phyloP scores from a whole-genome alignment of 78 protist species.

The Dictyostelium intermedium region DNA sequence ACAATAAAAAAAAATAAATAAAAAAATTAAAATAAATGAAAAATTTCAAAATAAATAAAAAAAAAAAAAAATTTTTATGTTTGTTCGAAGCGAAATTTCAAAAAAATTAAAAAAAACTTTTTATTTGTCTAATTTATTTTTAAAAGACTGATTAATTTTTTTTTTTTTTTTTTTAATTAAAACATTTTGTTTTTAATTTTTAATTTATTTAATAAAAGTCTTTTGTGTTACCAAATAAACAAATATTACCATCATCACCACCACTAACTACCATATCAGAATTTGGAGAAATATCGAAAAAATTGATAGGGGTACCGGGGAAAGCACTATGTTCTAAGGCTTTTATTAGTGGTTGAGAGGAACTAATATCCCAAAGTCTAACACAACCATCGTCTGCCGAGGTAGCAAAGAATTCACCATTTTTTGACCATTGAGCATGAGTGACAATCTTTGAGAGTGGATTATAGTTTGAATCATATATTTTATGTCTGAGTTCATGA shows the following conservation, averaged over 20 bases:
- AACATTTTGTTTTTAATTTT: too few relatives aligned
- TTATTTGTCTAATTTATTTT: too few relatives aligned
- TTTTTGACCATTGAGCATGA: slow-evolving; percentile 17
- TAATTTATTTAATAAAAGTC: background rate
- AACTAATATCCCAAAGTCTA: slow-evolving; percentile 2
- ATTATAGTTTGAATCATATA: background rate
- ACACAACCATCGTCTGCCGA: slow-evolving; percentile 21
- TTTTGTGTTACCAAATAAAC: background rate
- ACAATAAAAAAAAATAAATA: too few relatives aligned
- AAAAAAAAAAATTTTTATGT: too few relatives aligned
- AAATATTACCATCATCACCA: background rate
- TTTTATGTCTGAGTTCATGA: background rate
- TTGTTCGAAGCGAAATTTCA: too few relatives aligned
- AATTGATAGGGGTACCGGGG: background rate
- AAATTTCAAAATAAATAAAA: too few relatives aligned
- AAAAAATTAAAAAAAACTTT: too few relatives aligned
- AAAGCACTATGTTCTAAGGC: background rate
- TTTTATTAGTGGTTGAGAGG: background rate
- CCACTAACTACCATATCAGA: slow-evolving; percentile 11
- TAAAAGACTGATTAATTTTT: too few relatives aligned
- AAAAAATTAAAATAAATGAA: too few relatives aligned
- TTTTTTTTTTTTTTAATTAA: too few relatives aligned
- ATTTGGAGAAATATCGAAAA: background rate
- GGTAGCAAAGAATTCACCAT: slow-evolving; percentile 13
- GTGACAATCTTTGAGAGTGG: background rate